A percentile compares a stretch with the other conserved stretches of the same genome.
These are phyloP conservation scores for Fraxinus platypoda DNA, from an alignment of 305 asterid genomes.

Conservation along the genomic window DNA sequence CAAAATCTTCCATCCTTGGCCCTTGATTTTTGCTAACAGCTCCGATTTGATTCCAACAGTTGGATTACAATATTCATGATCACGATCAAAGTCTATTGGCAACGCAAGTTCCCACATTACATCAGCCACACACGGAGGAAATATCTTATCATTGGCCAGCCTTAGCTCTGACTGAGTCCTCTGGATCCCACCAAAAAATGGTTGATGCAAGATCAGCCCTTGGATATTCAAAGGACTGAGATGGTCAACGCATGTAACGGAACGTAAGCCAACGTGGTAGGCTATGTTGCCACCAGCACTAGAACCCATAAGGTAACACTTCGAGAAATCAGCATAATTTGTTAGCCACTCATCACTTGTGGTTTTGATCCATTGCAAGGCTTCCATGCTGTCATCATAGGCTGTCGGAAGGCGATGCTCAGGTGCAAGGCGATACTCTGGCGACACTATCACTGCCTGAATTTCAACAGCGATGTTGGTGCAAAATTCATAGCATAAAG, in stretches of 20 bases:
- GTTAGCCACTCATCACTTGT: constrained; percentile 35
- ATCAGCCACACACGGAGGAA: constrained; percentile 26
- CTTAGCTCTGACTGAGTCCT: constrained; percentile 41
- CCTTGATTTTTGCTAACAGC: constrained; percentile 1
- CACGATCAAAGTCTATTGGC: constrained; percentile 34
- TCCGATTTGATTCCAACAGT: not conserved
- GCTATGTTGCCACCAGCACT: constrained; percentile 49
- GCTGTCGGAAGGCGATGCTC: constrained; percentile 57
- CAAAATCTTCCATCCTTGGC: constrained; percentile 26
- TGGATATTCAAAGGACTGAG: constrained; percentile 39
- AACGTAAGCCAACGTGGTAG: constrained; percentile 43
- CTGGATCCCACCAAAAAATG: constrained; percentile 47
- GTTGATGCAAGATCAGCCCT: constrained; percentile 51
- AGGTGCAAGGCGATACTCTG: constrained; percentile 43
- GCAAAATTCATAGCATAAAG: constrained; percentile 20
- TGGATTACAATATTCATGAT: constrained; percentile 35
- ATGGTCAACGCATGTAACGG: constrained; percentile 15
- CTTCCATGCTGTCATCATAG: constrained; percentile 40
- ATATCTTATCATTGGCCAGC: constrained; percentile 20
- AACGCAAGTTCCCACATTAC: constrained; percentile 34
- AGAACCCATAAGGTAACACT: constrained; percentile 40
- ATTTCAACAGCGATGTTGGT: not conserved
- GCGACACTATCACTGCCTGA: constrained; percentile 39
- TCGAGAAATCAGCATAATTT: constrained; percentile 31
- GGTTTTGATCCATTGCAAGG: constrained; percentile 30